These are phyloP conservation scores for Trichophyton simii DNA, from an alignment of 2,329 filamentous ascomycete species.

Conservation along the genomic window DNA sequence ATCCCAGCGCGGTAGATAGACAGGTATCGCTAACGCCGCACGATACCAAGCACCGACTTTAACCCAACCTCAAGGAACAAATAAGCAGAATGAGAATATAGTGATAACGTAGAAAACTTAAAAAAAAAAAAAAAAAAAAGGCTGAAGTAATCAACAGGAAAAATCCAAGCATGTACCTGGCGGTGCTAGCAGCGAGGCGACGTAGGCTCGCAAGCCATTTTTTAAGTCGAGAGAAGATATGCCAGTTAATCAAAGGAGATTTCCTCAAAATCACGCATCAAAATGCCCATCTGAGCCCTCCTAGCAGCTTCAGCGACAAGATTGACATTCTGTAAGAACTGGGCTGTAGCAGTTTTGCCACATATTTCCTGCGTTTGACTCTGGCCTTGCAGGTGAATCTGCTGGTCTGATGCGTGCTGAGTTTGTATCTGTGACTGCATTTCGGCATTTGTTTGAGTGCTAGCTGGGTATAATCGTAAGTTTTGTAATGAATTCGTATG, in stretches of 20 bases:
- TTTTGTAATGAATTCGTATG: background rate
- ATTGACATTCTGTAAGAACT: slow-evolving; percentile 67
- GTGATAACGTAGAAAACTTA: background rate
- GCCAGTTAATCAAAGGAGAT: slow-evolving; percentile 17
- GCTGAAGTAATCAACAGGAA: background rate
- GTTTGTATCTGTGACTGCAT: background rate
- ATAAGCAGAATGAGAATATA: background rate
- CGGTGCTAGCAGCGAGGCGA: background rate
- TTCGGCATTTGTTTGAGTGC: background rate
- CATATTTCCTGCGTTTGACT: background rate
- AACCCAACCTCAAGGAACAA: no score
- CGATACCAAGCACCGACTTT: no score
- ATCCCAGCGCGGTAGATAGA: no score
- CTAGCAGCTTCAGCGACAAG: slow-evolving; percentile 88
- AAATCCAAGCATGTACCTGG: no score
- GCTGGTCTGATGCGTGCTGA: background rate
- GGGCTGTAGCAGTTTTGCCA: slow-evolving; percentile 32
- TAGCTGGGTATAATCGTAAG: background rate
- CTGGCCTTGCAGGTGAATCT: background rate
- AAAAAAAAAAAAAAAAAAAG: background rate
- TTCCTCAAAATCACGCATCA: slow-evolving; percentile 67
- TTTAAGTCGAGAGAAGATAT: background rate
- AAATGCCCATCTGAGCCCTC: slow-evolving; percentile 75
- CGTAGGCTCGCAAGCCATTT: background rate
- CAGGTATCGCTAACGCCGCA: no score